Percentiles rank a stretch among this genome's conserved stretches.
These are phyloP conservation scores for Pinus albicaulis DNA, from an alignment of 75 land plant species.

Conservation along the genomic window DNA sequence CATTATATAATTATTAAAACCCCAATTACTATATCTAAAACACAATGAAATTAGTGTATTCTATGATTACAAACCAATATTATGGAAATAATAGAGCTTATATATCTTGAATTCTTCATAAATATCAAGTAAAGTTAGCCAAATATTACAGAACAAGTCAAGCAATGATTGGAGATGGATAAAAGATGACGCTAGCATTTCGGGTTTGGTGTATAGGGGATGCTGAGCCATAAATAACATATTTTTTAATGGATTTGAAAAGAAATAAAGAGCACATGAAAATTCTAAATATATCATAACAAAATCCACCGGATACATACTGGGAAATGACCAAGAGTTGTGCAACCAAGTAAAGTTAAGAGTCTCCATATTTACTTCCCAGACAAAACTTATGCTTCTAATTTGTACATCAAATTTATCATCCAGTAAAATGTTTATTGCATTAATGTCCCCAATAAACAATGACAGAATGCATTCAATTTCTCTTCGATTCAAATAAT, in stretches of 20 bases:
- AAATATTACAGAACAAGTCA: not conserved
- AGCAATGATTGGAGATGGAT: not conserved
- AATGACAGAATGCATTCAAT: not conserved
- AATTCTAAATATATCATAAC: too few species aligned
- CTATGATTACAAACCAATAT: too few species aligned
- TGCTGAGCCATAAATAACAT: not conserved
- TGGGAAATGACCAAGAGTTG: conserved; percentile 17
- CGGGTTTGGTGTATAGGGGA: not conserved
- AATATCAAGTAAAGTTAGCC: not conserved
- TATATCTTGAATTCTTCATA: not conserved
- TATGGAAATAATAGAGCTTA: not conserved
- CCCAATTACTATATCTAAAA: not conserved
- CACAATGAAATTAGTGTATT: not conserved
- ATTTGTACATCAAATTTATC: conserved; percentile 27
- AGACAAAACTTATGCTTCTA: conserved; percentile 29
- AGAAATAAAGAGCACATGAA: not conserved
- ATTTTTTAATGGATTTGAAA: not conserved
- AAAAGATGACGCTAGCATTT: not conserved
- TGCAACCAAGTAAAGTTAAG: conserved; percentile 15
- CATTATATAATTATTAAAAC: not conserved
- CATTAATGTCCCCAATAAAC: conserved; percentile 23
- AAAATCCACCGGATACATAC: conserved; percentile 2
- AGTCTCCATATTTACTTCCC: conserved; percentile 8
- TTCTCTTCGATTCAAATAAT: too few species aligned
- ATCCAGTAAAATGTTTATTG: conserved; percentile 29